Evolutionary conservation across 2,329 filamentous ascomycete genomes (phyloP).

Genomic region (Lasiodiplodia hormozganensis): DNA sequence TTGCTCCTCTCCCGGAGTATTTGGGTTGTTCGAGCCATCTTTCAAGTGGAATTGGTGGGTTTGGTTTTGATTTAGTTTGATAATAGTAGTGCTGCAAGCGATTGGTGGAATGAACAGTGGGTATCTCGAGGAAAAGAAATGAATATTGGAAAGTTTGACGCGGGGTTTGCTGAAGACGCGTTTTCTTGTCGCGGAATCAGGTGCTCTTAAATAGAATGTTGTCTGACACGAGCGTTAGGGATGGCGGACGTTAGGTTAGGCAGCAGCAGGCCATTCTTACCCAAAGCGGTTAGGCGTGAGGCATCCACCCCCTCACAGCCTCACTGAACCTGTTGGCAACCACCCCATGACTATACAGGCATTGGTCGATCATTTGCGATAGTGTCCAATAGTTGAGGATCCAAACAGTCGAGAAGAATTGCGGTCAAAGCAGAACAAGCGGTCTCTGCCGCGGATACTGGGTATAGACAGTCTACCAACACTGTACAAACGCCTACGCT

Average conservation of each 20-base stretch:
- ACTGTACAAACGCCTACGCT: slow-evolving; percentile 10
- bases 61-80: background rate
- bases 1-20: too few relatives aligned
- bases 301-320: background rate
- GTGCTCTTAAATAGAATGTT: background rate
- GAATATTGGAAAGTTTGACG: background rate
- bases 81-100: background rate
- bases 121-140: background rate
- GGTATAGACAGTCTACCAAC: slow-evolving; percentile 18
- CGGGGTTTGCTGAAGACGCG: slow-evolving; percentile 8
- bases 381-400: too few relatives aligned
- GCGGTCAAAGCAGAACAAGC: background rate
- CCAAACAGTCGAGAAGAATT: background rate
- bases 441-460: slow-evolving; percentile 1
- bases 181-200: slow-evolving; percentile 1
- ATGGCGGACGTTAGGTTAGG: slow-evolving; percentile 5
- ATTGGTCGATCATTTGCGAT: background rate
- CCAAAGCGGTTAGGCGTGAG: slow-evolving; percentile 14
- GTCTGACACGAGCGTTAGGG: background rate
- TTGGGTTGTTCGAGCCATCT: too few relatives aligned
- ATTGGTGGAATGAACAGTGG: background rate
- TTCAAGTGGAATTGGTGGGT: background rate
- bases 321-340: background rate
- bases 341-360: background rate
- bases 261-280: background rate